These are phyloP conservation scores for Codiaeum variegatum DNA, from an alignment of 441 rosid genomes.

Conservation along the genomic window DNA sequence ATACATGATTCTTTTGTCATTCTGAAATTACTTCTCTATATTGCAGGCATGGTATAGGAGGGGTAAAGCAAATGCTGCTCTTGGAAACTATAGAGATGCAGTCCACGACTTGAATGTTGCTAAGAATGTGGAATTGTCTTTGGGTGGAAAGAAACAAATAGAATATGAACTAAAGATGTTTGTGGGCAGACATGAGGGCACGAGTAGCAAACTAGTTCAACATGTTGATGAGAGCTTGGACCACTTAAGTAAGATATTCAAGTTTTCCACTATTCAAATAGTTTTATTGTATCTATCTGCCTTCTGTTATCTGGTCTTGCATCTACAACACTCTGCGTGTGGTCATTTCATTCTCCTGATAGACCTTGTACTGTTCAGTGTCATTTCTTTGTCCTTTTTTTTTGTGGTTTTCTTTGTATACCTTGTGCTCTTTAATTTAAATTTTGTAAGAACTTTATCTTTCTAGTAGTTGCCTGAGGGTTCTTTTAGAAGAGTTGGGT, in stretches of 20 bases:
- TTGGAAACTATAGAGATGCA: slow-evolving; percentile 51
- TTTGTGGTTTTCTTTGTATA: neutral
- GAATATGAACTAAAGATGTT: slow-evolving; percentile 48
- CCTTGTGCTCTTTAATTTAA: neutral
- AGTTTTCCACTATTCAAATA: neutral
- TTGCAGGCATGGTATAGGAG: slow-evolving; percentile 85
- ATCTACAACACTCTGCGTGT: neutral
- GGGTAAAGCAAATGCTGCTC: slow-evolving; percentile 65
- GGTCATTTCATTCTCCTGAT: neutral
- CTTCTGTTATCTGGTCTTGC: neutral
- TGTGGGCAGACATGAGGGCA: slow-evolving; percentile 21
- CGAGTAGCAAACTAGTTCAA: slow-evolving; percentile 18
- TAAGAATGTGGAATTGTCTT: slow-evolving; percentile 46
- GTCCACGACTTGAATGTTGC: slow-evolving; percentile 54
- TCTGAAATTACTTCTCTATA: neutral
- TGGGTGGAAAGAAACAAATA: slow-evolving; percentile 70
- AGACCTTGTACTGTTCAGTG: neutral
- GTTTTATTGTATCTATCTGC: neutral
- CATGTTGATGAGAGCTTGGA: slow-evolving; percentile 17
- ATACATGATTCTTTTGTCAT: neutral
- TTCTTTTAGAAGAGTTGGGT: neutral
- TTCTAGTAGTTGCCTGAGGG: neutral
- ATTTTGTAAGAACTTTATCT: neutral
- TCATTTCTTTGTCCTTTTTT: neutral
- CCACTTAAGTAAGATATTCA: slow-evolving; percentile 36